Conservation (phyloP, 2,329 filamentous ascomycete genomes). For the Talaromyces pinophilus region DNA sequence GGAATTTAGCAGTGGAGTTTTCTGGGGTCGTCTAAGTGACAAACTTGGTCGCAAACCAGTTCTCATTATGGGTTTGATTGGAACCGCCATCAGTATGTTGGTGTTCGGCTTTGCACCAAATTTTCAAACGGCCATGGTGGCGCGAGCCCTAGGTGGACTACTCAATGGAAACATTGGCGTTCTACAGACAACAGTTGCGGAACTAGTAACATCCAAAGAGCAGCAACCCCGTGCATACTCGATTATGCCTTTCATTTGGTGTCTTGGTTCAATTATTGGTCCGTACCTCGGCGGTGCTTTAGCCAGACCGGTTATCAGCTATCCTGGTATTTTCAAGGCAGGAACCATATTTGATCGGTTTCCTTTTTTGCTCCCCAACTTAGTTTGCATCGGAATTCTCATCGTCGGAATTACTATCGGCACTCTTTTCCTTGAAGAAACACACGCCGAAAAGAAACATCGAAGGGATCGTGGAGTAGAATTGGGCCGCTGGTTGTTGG, state of each 20-base stretch:
- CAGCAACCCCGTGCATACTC: slow-evolving; percentile 94
- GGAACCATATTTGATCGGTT: slow-evolving; percentile 81
- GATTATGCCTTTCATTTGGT: slow-evolving; percentile 98
- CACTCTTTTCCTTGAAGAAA: slow-evolving; percentile 88
- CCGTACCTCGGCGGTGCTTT: slow-evolving; percentile 88
- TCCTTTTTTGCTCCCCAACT: slow-evolving; percentile 87
- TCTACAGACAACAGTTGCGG: slow-evolving; percentile 90
- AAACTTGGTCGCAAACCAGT: slow-evolving; percentile 90
- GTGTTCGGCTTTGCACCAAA: slow-evolving; percentile 88
- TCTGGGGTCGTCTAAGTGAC: slow-evolving; percentile 94
- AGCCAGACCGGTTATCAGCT: slow-evolving; percentile 80
- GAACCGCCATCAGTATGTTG: slow-evolving; percentile 89
- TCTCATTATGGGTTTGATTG: slow-evolving; percentile 81
- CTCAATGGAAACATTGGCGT: slow-evolving; percentile 97
- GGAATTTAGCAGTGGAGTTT: slow-evolving; percentile 86
- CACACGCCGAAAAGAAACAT: slow-evolving; percentile 78
- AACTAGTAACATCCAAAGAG: slow-evolving; percentile 88
- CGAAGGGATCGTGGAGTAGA: slow-evolving; percentile 75
- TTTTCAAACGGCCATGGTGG: slow-evolving; percentile 78
- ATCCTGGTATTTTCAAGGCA: slow-evolving; percentile 69
- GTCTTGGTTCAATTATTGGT: slow-evolving; percentile 90
- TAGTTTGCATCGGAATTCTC: slow-evolving; percentile 83
- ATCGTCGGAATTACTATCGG: slow-evolving; percentile 74
- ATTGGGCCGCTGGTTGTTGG: slow-evolving; percentile 69
- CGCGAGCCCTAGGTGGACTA: slow-evolving; percentile 83